Conservation (phyloP, 768 basidiomycete species). For the Amanita jacksonii region DNA sequence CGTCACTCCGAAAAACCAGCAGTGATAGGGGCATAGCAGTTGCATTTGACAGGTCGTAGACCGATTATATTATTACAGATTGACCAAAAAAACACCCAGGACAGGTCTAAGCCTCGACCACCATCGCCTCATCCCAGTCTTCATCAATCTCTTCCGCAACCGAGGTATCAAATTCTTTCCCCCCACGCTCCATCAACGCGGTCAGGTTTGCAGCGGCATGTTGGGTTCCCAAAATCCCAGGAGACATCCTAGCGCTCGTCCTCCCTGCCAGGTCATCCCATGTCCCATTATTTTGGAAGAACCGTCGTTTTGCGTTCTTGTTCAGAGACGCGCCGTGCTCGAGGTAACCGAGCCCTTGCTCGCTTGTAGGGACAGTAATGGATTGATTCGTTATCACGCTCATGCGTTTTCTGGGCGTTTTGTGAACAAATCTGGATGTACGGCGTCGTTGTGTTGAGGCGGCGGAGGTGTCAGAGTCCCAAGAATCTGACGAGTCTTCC, state of each 20-base stretch:
- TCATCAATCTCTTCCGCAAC: conserved; percentile 15
- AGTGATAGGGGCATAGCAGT: no score
- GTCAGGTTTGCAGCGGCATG: conserved; percentile 5
- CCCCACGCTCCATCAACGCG: conserved; percentile 18
- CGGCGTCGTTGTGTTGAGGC: conserved; percentile 16
- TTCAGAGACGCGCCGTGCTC: conserved; percentile 22
- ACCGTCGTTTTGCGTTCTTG: conserved; percentile 35
- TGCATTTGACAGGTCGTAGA: no score
- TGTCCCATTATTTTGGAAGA: conserved; percentile 42
- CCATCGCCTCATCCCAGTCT: conserved; percentile 19
- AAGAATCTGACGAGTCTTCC: conserved; percentile 38
- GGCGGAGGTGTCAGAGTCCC: conserved; percentile 42
- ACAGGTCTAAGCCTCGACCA: conserved; percentile 16
- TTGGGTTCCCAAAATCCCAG: conserved; percentile 8
- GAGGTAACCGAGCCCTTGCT: conserved; percentile 32
- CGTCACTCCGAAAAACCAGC: no score
- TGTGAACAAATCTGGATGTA: conserved; percentile 15
- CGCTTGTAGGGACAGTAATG: conserved; percentile 38
- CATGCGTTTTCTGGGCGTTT: conserved; percentile 43
- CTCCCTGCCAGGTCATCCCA: conserved; percentile 26
- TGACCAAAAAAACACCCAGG: no score
- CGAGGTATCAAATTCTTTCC: conserved; percentile 10
- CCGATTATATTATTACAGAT: no score
- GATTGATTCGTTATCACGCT: conserved; percentile 56
- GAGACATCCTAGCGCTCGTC: conserved; percentile 8